Percentiles rank a stretch among this genome's conserved stretches.
Conservation (phyloP, 1,284 basidiomycete genomes). For the Golubevia pallescens region DNA sequence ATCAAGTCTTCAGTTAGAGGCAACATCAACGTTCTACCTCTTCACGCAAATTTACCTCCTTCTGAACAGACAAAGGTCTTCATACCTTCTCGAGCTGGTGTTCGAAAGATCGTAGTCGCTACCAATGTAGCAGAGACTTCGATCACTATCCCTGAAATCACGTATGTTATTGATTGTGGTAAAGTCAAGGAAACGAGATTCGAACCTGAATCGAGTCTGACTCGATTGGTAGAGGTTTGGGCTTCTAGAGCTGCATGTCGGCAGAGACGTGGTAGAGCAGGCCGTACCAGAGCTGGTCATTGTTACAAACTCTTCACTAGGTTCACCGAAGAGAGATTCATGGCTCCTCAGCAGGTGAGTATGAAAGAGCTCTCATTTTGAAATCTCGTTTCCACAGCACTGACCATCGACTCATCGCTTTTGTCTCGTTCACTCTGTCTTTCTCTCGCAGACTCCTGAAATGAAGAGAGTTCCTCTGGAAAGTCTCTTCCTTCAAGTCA, state of each 20-base stretch:
- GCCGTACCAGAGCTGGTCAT: constrained; percentile 71
- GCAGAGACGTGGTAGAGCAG: constrained; percentile 87
- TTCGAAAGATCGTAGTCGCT: constrained; percentile 84
- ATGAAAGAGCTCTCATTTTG: too few species aligned
- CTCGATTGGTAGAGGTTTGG: constrained; percentile 79
- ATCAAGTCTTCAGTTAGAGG: constrained; percentile 68
- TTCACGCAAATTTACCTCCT: constrained; percentile 86
- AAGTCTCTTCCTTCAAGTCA: constrained; percentile 80
- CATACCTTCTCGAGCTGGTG: constrained; percentile 66
- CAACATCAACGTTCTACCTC: constrained; percentile 74
- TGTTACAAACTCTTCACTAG: constrained; percentile 74
- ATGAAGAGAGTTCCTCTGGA: constrained; percentile 89
- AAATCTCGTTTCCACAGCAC: too few species aligned
- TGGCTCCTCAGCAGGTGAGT: constrained; percentile 77
- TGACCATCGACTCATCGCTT: too few species aligned
- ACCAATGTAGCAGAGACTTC: constrained; percentile 93
- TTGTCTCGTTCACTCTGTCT: too few species aligned
- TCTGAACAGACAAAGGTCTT: constrained; percentile 86
- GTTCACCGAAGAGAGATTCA: constrained; percentile 73
- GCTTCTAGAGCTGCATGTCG: constrained; percentile 79
- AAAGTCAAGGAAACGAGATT: constrained; percentile 88
- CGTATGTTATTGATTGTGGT: constrained; percentile 71
- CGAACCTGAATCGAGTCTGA: constrained; percentile 78
- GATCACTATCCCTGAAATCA: constrained; percentile 75
- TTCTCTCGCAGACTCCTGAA: constrained; percentile 73